Conservation (phyloP, 2,329 filamentous ascomycete species). For the Fusarium fracticaudum region DNA sequence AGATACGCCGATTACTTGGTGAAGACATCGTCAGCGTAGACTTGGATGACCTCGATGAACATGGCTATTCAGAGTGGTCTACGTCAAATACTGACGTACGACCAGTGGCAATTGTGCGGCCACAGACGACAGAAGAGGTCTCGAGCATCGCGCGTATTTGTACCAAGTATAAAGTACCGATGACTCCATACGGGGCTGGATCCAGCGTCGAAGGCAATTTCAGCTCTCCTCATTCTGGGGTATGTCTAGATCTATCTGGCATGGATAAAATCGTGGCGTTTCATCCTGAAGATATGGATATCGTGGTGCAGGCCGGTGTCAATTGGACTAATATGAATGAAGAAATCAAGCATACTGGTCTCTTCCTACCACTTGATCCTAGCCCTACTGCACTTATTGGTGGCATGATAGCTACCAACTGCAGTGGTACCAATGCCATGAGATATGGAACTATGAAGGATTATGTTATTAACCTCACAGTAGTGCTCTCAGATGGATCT, state of each 20-base stretch:
- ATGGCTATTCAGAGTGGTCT: neutral
- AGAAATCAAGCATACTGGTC: constrained; percentile 66
- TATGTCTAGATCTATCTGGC: constrained; percentile 74
- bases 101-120: constrained; percentile 71
- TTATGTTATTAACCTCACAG: constrained; percentile 76
- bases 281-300: constrained; percentile 75
- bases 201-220: constrained; percentile 78
- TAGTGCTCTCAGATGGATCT: constrained; percentile 74
- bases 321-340: constrained; percentile 75
- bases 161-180: constrained; percentile 69
- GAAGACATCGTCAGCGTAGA: constrained; percentile 71
- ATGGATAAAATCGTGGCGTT: constrained; percentile 75
- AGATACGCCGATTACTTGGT: constrained; percentile 45
- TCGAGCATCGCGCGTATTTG: constrained; percentile 70
- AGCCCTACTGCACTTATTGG: constrained; percentile 68
- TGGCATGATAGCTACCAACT: constrained; percentile 74
- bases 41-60: constrained; percentile 61
- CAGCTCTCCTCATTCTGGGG: constrained; percentile 71
- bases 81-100: constrained; percentile 62
- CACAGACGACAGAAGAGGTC: constrained; percentile 71
- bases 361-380: constrained; percentile 77
- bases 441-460: constrained; percentile 82
- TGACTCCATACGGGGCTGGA: constrained; percentile 80
- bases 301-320: constrained; percentile 75
- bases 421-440: constrained; percentile 68